phyloP scores from a whole-genome alignment of 352 stramenopile genomes.

The Globisporangium emineosum region DNA sequence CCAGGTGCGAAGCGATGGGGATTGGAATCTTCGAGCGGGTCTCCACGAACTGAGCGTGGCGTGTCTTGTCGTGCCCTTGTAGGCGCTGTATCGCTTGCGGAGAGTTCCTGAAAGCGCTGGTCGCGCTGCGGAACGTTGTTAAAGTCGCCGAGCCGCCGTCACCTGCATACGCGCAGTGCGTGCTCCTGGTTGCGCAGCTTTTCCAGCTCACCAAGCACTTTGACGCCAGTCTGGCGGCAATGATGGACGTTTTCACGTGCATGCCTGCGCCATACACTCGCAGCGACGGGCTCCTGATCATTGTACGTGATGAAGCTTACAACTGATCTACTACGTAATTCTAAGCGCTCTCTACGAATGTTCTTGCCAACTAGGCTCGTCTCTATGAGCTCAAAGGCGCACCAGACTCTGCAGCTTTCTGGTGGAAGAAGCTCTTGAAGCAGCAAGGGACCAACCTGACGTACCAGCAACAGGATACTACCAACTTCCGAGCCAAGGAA shows the following conservation, averaged over 20 bases:
- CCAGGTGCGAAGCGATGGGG: slow-evolving; percentile 13
- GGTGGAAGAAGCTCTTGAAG: slow-evolving; percentile 34
- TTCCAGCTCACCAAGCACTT: slow-evolving; percentile 26
- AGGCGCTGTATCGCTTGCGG: slow-evolving; percentile 45
- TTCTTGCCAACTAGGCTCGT: slow-evolving; percentile 19
- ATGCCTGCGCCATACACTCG: slow-evolving; percentile 48
- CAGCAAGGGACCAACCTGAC: not conserved
- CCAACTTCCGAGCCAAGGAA: not conserved
- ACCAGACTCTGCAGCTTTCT: slow-evolving; percentile 22
- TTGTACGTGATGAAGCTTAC: slow-evolving; percentile 27
- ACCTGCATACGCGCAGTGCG: slow-evolving; percentile 25
- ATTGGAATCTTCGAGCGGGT: not conserved
- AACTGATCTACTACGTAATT: not conserved
- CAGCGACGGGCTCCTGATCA: slow-evolving; percentile 35
- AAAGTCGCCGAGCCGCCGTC: slow-evolving; percentile 30
- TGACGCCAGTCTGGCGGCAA: slow-evolving; percentile 29
- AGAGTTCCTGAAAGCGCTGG: slow-evolving; percentile 38
- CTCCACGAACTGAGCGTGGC: too few species aligned
- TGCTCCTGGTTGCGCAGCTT: slow-evolving; percentile 44
- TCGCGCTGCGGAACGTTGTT: slow-evolving; percentile 40
- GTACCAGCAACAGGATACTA: not conserved
- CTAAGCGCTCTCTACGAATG: not conserved
- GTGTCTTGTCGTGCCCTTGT: not conserved
- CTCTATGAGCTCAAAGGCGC: slow-evolving; percentile 34
- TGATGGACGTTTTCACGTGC: slow-evolving; percentile 38